phyloP scores from a whole-genome alignment of 768 basidiomycete genomes.

The Grammothele lineata region DNA sequence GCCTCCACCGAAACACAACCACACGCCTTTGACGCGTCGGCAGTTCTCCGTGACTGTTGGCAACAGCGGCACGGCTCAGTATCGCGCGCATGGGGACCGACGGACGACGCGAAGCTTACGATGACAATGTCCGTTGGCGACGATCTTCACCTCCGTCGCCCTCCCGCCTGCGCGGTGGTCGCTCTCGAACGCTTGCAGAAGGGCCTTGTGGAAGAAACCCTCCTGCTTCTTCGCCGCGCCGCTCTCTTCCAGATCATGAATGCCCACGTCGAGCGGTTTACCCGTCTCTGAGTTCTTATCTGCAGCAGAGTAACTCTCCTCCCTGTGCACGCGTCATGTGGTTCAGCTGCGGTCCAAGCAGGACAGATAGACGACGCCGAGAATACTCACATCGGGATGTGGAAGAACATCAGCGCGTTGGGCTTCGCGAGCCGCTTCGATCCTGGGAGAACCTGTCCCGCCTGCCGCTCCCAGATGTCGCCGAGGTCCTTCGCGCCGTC shows the following conservation, averaged over 20 bases:
- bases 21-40: constrained; percentile 76
- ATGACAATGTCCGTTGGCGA: constrained; percentile 91
- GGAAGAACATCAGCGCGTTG: constrained; percentile 97
- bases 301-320: constrained; percentile 67
- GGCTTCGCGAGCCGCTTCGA: constrained; percentile 74
- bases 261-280: constrained; percentile 65
- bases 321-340: constrained; percentile 34
- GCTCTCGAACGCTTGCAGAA: constrained; percentile 70
- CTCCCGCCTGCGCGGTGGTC: constrained; percentile 47
- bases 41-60: constrained; percentile 81
- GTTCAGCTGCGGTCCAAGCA: not conserved
- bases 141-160: constrained; percentile 75
- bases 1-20: constrained; percentile 90
- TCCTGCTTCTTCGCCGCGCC: constrained; percentile 69
- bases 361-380: not conserved
- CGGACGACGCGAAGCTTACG: constrained; percentile 38
- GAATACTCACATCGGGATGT: constrained; percentile 78
- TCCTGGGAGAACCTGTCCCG: constrained; percentile 53
- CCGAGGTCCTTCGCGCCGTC: constrained; percentile 71
- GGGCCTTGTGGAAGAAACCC: constrained; percentile 80
- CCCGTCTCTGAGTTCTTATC: constrained; percentile 63
- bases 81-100: not conserved
- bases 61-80: not conserved
- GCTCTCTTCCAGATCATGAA: constrained; percentile 49
- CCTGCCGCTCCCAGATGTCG: constrained; percentile 58